phyloP scores from a whole-genome alignment of 1,284 basidiomycete genomes.

The Moesziomyces aphidis region DNA sequence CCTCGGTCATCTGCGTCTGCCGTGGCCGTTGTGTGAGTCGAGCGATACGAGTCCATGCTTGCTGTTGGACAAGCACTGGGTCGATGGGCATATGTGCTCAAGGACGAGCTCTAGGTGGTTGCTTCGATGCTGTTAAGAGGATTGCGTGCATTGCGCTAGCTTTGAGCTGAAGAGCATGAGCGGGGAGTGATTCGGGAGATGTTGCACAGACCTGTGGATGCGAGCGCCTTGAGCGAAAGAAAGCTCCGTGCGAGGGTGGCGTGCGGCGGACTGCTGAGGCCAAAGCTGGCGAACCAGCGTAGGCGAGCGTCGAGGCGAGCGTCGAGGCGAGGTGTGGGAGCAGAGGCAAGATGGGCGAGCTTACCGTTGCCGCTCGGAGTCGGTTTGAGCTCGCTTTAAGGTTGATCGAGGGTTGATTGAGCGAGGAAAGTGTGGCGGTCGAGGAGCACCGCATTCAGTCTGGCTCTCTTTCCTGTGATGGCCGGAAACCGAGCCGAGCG shows the following conservation, averaged over 20 bases:
- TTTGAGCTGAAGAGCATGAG: neutral
- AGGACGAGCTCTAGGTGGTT: too few species aligned
- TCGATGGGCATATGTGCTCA: too few species aligned
- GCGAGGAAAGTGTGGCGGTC: too few species aligned
- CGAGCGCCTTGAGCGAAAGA: neutral
- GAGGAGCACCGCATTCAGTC: too few species aligned
- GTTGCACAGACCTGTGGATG: neutral
- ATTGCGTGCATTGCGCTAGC: too few species aligned
- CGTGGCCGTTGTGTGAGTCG: neutral
- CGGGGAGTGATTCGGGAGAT: neutral
- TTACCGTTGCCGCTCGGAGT: constrained; percentile 3
- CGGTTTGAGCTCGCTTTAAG: neutral
- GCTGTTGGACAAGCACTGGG: too few species aligned
- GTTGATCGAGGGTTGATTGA: too few species aligned
- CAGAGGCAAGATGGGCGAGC: neutral
- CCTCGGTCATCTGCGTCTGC: neutral
- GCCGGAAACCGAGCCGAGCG: neutral
- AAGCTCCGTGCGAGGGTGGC: neutral
- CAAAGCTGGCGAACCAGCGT: neutral
- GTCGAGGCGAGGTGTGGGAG: neutral
- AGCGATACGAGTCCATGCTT: neutral
- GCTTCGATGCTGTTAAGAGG: too few species aligned
- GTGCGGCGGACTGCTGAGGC: constrained; percentile 1
- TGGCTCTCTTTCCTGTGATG: constrained; percentile 2
- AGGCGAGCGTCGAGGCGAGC: constrained; percentile 6